Evolutionary conservation across 2,329 filamentous ascomycete genomes (phyloP), one percentile per base, ranked within the genome.

Genomic region (Colletotrichum sp.): DNA sequence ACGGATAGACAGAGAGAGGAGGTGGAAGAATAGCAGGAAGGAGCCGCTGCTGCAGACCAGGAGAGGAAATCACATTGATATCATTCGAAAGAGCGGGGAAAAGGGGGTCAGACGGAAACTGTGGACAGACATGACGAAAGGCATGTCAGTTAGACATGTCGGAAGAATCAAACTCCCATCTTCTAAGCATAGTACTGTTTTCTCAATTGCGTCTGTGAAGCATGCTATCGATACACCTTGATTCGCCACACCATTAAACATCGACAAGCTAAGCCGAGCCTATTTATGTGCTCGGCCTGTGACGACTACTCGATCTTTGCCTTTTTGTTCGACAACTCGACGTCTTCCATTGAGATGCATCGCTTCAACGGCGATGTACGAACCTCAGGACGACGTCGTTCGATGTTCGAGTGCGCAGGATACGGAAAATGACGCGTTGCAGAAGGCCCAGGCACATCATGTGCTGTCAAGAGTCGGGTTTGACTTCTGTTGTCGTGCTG

Each of bases 121-220:
- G 43, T 69, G 74, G 71, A 74, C 43, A 74, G 30, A 13, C 63
- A 60, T 48, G 74, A 71, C 74, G 24, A 74, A 24, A 30, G 57
- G 8, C 70, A 60, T 74, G 70, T 61, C 74, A 18, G n/a, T 60
- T 69, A 65, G 74, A 34, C 74, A 73, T 65, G 65, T 28, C 38
- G 24, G 71, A 76, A 76, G 64, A 74, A 76, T 73, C 57, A 52
- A 68, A 76, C 71, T 76, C 70, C 74, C 26, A 73, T 76, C 74
- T 76, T 68, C 64, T 69, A 76, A 73, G 64, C 64, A 75, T n/a
- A 24, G n/a, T 18, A 5, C 64, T 16, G 28, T 28, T 15, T 63
- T 16, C 6, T 16, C 26, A 18, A 36, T 24, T 16, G n/a, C 9
- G 15, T 9, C n/a, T 38, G 52, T 68, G 52, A 68, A 28, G 30